Percentiles rank a stretch among this genome's conserved stretches.
These are phyloP conservation scores for Leersia perrieri DNA, from an alignment of 176 grass and related monocot species.

Conservation along the genomic window DNA sequence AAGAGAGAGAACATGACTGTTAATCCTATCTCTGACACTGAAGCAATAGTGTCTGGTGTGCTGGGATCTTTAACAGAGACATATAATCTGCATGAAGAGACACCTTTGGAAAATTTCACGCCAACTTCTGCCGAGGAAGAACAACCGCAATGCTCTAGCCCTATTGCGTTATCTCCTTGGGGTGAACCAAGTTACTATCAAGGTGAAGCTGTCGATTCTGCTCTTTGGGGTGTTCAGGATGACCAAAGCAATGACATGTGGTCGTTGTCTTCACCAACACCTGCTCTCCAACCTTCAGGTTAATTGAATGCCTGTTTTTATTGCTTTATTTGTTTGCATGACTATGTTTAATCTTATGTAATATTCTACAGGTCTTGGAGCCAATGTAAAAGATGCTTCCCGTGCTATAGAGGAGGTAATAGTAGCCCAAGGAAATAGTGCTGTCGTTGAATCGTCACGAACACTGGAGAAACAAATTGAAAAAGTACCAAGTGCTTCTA, in stretches of 20 bases:
- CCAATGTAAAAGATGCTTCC: conserved; percentile 32
- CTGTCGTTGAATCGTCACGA: conserved; percentile 16
- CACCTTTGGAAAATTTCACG: conserved; percentile 6
- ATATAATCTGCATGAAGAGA: conserved; percentile 24
- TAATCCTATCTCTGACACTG: conserved; percentile 38
- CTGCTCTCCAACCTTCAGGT: conserved; percentile 56
- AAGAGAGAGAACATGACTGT: conserved; percentile 13
- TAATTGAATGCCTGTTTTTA: conserved; percentile 17
- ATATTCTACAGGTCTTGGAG: conserved; percentile 30
- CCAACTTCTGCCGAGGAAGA: conserved; percentile 57
- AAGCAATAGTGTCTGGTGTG: conserved; percentile 27
- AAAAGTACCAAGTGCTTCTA: conserved; percentile 13
- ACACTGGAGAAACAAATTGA: conserved; percentile 25
- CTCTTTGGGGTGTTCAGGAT: conserved; percentile 57
- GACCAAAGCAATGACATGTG: conserved; percentile 59
- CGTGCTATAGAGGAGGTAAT: conserved; percentile 26
- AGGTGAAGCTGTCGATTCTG: conserved; percentile 57
- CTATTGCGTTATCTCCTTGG: conserved; percentile 52
- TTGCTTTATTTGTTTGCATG: neutral
- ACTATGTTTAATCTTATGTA: conserved; percentile 14
- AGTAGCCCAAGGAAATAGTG: conserved; percentile 16
- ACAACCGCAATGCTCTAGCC: conserved; percentile 49
- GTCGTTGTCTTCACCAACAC: conserved; percentile 75
- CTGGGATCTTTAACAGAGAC: conserved; percentile 38
- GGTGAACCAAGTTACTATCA: conserved; percentile 65